Evolutionary conservation across 140 eudicot genomes (phyloP).

Genomic region (Cichorium intybus): DNA sequence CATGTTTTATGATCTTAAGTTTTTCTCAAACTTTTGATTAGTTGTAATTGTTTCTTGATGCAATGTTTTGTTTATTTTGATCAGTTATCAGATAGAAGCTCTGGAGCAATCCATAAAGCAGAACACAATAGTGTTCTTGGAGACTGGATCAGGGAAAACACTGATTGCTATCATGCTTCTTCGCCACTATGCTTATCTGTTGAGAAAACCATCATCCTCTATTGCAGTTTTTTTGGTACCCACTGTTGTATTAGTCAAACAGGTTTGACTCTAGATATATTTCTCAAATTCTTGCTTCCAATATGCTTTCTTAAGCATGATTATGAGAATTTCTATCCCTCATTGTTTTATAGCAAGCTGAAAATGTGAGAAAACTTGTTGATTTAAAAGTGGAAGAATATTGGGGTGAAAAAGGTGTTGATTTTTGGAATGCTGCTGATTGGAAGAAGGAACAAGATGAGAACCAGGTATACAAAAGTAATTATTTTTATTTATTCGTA

Average conservation of each 20-base stretch:
- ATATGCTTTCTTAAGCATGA: not conserved
- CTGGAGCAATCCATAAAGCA: conserved; percentile 63
- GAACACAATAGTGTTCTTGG: conserved; percentile 86
- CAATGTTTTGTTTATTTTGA: not conserved
- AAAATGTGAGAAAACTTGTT: conserved; percentile 50
- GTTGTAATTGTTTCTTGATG: not conserved
- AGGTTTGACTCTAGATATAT: conserved; percentile 36
- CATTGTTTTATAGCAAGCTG: conserved; percentile 60
- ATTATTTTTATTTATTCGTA: no score
- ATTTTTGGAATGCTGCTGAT: conserved; percentile 66
- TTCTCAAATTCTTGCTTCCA: not conserved
- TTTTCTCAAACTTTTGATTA: no score
- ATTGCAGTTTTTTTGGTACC: conserved; percentile 89
- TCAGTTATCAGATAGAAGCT: conserved; percentile 84
- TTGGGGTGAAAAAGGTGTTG: conserved; percentile 90
- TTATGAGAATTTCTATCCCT: conserved; percentile 1
- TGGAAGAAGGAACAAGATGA: conserved; percentile 61
- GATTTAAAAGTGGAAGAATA: conserved; percentile 79
- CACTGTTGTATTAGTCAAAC: conserved; percentile 76
- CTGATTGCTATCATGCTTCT: conserved; percentile 83
- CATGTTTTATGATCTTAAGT: no score
- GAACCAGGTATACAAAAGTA: conserved; percentile 53
- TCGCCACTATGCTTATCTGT: no score
- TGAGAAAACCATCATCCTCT: conserved; percentile 61
- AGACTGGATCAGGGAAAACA: conserved; percentile 90